These are phyloP conservation scores for Paecilomyces variotii DNA, from an alignment of 2,329 filamentous ascomycete species.

Conservation along the genomic window DNA sequence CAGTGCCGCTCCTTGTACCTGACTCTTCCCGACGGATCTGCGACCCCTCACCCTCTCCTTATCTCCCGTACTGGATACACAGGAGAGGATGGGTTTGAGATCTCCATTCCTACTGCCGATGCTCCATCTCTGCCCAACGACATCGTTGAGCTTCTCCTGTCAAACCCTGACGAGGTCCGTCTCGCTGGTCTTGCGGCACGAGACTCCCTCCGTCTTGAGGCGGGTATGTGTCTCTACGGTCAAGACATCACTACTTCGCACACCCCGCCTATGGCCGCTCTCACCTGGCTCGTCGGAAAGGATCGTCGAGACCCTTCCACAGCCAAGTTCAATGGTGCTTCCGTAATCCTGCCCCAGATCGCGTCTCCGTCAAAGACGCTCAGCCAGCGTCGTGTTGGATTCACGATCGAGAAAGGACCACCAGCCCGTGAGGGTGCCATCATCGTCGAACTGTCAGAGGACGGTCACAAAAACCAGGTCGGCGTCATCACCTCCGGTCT, in stretches of 20 bases:
- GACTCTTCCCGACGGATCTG: conserved; percentile 48
- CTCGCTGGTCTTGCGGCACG: conserved; percentile 84
- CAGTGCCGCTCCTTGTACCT: conserved; percentile 60
- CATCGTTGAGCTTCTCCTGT: conserved; percentile 63
- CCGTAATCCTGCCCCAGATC: conserved; percentile 68
- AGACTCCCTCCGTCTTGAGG: conserved; percentile 87
- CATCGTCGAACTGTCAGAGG: conserved; percentile 53
- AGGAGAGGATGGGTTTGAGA: conserved; percentile 96
- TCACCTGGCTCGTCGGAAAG: conserved; percentile 79
- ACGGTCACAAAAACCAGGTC: conserved; percentile 53
- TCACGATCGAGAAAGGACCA: conserved; percentile 69
- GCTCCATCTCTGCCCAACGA: conserved; percentile 38
- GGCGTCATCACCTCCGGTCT: conserved; percentile 83
- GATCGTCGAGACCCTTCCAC: conserved; percentile 51
- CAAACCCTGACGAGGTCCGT: conserved; percentile 58
- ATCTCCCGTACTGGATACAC: conserved; percentile 91
- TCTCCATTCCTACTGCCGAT: conserved; percentile 66
- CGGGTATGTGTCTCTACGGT: conserved; percentile 99
- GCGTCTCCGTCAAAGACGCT: conserved; percentile 48
- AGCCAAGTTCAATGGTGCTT: conserved; percentile 78
- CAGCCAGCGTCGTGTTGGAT: conserved; percentile 67
- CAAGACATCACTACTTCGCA: conserved; percentile 81
- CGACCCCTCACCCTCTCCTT: conserved; percentile 50
- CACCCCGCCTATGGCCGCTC: conserved; percentile 58
- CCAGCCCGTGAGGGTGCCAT: conserved; percentile 84